A percentile compares a stretch with the other conserved stretches of the same genome.
Evolutionary conservation across 495 filamentous ascomycete genomes (phyloP).

Genomic region (Aspergillus sclerotiicarbonarius): DNA sequence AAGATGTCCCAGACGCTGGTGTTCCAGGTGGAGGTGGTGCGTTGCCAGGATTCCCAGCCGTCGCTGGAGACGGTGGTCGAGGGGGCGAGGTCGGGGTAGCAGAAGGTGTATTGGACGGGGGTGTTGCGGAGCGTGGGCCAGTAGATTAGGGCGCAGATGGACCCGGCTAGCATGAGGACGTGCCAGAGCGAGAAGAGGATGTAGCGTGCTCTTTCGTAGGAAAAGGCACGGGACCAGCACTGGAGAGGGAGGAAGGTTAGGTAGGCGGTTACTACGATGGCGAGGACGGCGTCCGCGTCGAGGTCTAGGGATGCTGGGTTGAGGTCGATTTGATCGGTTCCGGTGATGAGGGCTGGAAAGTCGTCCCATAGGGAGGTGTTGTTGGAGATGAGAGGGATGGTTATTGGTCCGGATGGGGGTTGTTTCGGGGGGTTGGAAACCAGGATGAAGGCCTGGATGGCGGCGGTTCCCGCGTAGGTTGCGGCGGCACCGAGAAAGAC

Average conservation of each 20-base stretch:
- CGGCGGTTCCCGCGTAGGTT: slow-evolving; percentile 35
- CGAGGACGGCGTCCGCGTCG: slow-evolving; percentile 35
- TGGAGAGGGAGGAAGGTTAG: slow-evolving; percentile 38
- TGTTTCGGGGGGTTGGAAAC: slow-evolving; percentile 19
- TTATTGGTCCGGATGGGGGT: slow-evolving; percentile 17
- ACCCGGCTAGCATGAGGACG: slow-evolving; percentile 31
- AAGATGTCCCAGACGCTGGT: slow-evolving; percentile 32
- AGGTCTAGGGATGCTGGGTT: slow-evolving; percentile 31
- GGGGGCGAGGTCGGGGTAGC: slow-evolving; percentile 28
- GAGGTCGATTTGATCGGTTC: slow-evolving; percentile 18
- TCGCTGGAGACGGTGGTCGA: slow-evolving; percentile 22
- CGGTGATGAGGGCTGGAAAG: slow-evolving; percentile 29
- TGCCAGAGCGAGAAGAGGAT: slow-evolving; percentile 34
- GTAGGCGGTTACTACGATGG: slow-evolving; percentile 38
- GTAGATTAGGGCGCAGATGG: slow-evolving; percentile 29
- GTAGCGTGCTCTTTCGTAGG: slow-evolving; percentile 24
- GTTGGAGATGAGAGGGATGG: slow-evolving; percentile 24
- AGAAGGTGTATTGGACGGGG: slow-evolving; percentile 34
- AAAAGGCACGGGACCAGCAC: slow-evolving; percentile 33
- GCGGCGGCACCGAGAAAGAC: slow-evolving; percentile 34
- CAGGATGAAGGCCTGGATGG: slow-evolving; percentile 36
- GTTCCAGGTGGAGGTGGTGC: slow-evolving; percentile 29
- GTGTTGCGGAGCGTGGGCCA: slow-evolving; percentile 14
- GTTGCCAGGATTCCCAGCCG: slow-evolving; percentile 27
- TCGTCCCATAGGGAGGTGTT: slow-evolving; percentile 17